Evolutionary conservation across 768 basidiomycete genomes (phyloP).

Genomic region (Boletus vinaceobasis): DNA sequence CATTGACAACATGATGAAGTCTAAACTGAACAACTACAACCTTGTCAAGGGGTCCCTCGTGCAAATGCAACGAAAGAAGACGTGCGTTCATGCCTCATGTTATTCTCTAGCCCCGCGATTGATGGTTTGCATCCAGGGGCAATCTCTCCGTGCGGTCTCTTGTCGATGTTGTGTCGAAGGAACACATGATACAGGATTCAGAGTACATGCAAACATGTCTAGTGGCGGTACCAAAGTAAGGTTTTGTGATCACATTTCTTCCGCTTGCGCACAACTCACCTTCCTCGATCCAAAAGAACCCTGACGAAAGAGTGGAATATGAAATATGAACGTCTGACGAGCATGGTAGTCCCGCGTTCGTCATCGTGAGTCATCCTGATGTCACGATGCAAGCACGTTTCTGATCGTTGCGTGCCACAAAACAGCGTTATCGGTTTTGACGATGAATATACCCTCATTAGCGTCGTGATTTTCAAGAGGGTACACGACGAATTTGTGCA

Average conservation of each 20-base stretch:
- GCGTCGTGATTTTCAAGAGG: slow-evolving; percentile 85
- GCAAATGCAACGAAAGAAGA: slow-evolving; percentile 92
- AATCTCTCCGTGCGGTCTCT: slow-evolving; percentile 92
- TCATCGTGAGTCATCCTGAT: slow-evolving; percentile 56
- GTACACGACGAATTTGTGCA: slow-evolving; percentile 91
- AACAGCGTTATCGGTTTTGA: slow-evolving; percentile 74
- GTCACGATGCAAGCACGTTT: slow-evolving; percentile 14
- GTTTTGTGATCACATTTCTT: slow-evolving; percentile 21
- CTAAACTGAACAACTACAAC: slow-evolving; percentile 88
- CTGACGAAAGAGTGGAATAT: slow-evolving; percentile 82
- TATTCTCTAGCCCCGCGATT: slow-evolving; percentile 3
- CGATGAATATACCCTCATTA: slow-evolving; percentile 83
- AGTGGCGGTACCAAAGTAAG: slow-evolving; percentile 91
- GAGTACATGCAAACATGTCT: slow-evolving; percentile 92
- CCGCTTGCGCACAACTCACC: slow-evolving; percentile 13
- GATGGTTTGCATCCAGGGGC: slow-evolving; percentile 51
- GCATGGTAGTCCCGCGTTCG: slow-evolving; percentile 93
- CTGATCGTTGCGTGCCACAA: slow-evolving; percentile 14
- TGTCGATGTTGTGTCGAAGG: slow-evolving; percentile 76
- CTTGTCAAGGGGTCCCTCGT: slow-evolving; percentile 88
- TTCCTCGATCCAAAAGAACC: slow-evolving; percentile 46
- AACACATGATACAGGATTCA: slow-evolving; percentile 81
- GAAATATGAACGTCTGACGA: slow-evolving; percentile 82
- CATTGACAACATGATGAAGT: slow-evolving; percentile 92
- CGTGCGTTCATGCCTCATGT: slow-evolving; percentile 44